These are phyloP conservation scores for Annulohypoxylon stygium DNA, from an alignment of 495 filamentous ascomycete genomes.

Conservation along the genomic window DNA sequence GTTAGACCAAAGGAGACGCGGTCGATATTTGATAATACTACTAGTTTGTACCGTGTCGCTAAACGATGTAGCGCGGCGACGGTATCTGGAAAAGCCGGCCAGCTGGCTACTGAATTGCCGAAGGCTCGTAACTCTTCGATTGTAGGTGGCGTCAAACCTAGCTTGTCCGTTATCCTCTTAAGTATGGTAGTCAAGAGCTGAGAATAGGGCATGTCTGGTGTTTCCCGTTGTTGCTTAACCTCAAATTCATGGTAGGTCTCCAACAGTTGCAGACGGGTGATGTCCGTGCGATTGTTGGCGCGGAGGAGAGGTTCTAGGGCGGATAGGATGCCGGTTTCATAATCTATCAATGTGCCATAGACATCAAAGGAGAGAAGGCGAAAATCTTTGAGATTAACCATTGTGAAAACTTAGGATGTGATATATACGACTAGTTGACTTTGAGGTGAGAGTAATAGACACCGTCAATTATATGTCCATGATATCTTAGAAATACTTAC, in stretches of 20 bases:
- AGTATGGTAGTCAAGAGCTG: conserved; percentile 61
- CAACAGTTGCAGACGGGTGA: conserved; percentile 15
- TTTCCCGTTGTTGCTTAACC: conserved; percentile 57
- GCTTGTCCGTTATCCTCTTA: conserved; percentile 37
- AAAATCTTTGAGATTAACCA: conserved; percentile 51
- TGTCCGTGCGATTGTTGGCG: conserved; percentile 21
- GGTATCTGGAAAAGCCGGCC: conserved; percentile 73
- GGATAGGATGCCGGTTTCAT: conserved; percentile 57
- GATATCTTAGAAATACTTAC: neutral
- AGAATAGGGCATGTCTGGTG: conserved; percentile 65
- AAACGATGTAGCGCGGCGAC: conserved; percentile 65
- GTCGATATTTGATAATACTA: conserved; percentile 75
- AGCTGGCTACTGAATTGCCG: conserved; percentile 63
- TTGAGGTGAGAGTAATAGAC: neutral
- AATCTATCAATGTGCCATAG: conserved; percentile 78
- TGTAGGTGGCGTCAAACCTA: conserved; percentile 49
- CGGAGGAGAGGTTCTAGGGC: conserved; percentile 25
- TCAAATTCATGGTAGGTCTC: conserved; percentile 37
- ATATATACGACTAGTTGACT: neutral
- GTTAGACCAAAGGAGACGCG: conserved; percentile 67
- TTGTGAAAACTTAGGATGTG: neutral
- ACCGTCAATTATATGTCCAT: neutral
- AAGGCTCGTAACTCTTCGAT: conserved; percentile 55
- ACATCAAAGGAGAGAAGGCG: conserved; percentile 63
- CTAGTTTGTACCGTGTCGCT: conserved; percentile 68